Base-by-base conservation (phyloP, 371 early-diverging fungal genomes). In the Mucor mucedo region DNA sequence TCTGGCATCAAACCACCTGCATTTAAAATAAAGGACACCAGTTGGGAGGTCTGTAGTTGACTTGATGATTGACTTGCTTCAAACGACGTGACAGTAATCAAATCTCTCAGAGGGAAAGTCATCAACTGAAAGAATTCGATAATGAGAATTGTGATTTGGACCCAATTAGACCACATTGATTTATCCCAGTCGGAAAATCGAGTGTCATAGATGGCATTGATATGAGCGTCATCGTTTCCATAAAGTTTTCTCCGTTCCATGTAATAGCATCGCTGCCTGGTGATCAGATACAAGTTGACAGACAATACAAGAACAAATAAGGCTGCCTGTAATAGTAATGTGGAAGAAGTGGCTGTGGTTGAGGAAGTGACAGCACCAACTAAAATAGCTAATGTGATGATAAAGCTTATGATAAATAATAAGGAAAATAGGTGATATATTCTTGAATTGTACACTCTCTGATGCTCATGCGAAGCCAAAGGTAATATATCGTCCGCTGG, bases 91-190 rank as follows among this genome's bases (percentile, higher is more conserved):
- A 76, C 76, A 0, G 71, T 73, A 62, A 86, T 77, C 38, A 86
- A 67, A 55, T 84, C 87, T 29, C 85, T 69, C 1, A 86, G 65
- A 0, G 85, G 87, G 44, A 86, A 86, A 0, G 84, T 77, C 59
- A 86, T 70, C 0, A 84, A 65, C 52, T 86, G 87, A 50, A 86
- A 75, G 47, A 86, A 84, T 45, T 86, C 87, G n/a, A 86, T 84
- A 39, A 84, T 62, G 0, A 86, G 69, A 52, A 86, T 84, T 10
- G 76, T 77, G 28, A 86, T 72, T 55, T 86, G 85, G 5, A 86
- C 70, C 74, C 85, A 86, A 54, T 86, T 86, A 29, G 83, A 79
- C 75, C 77, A 79, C 68, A 75, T 68, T 27, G 68, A 65, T 21
- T 62, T 48, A 55, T 83, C 71, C 81, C 83, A 79, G 32, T 71